Base-by-base conservation (phyloP, 2,329 filamentous ascomycete genomes). In the Penicillium sp. region DNA sequence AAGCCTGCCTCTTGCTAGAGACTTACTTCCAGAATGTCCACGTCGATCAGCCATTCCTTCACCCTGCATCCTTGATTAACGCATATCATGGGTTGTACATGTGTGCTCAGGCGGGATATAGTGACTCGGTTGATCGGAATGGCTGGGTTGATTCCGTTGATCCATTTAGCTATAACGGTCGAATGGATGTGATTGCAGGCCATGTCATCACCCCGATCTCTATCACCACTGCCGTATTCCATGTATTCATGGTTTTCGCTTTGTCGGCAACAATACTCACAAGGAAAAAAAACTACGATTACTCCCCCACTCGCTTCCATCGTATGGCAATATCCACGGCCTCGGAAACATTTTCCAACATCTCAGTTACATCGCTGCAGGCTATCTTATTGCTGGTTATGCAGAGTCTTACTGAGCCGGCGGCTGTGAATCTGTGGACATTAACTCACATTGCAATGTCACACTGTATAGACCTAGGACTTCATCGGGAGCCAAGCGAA, bases 361-460 rank as follows among this genome's bases (percentile, higher is more conserved):
- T 76, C 24, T 77, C 76, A 0, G 60, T 78, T 1, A 59, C 72
- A 0, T 71, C 71, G 2, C 65, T 79, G 7, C 77, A 79, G 42
- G 71, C 70, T 1, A 58, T 74, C 15, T 60, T 79, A 7, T 63
- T 76, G 28, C 62, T 78, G 3, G 65, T 71, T 2, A 67, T 73
- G 0, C 74, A 78, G 53, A 73, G 75, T 47, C 68, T 78, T 54
- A 65, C 76, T 4, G 73, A 70, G 0, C 77, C 76, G 0, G 72
- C 72, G 1, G 75, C 74, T 33, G 60, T 75, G 7, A 75, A 78
- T 50, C 68, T 79, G 0, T 79, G 77, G 76, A 78, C 77, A 0
- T 59, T 79, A 4, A 65, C 68, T 0, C 75, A 79, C 55, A 63
- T 78, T 50, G 77, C 74, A 5, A 73, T 78, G 63, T 76, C 77